Evolutionary conservation across 371 early-diverging fungal genomes (phyloP).

Genomic region (Chytridium lagenaria): DNA sequence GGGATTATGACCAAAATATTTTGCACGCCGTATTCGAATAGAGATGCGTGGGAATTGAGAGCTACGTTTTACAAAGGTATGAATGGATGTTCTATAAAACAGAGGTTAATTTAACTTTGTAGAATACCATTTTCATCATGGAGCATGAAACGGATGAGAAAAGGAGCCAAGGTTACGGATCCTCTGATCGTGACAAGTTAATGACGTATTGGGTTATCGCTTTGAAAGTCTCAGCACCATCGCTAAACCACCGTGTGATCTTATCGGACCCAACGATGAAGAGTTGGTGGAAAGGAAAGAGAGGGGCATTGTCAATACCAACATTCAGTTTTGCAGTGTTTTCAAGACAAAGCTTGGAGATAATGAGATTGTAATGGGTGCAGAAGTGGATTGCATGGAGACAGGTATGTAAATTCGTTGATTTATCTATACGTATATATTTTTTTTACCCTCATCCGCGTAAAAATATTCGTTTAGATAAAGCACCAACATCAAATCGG

Average conservation of each 20-base stretch:
- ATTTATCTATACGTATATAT: too few relatives aligned
- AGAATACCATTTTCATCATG: slow-evolving; percentile 77
- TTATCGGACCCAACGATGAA: slow-evolving; percentile 7
- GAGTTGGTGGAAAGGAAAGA: slow-evolving; percentile 47
- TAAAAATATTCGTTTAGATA: slow-evolving; percentile 36
- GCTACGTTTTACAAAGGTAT: slow-evolving; percentile 72
- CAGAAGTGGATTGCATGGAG: slow-evolving; percentile 87
- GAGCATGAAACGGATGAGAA: slow-evolving; percentile 70
- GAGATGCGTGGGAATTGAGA: slow-evolving; percentile 78
- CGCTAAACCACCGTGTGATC: slow-evolving; percentile 35
- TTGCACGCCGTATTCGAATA: slow-evolving; percentile 71
- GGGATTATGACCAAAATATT: slow-evolving; percentile 89
- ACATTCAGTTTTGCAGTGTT: slow-evolving; percentile 87
- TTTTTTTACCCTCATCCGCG: too few relatives aligned
- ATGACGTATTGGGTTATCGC: slow-evolving; percentile 66
- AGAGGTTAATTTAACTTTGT: not conserved
- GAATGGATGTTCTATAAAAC: not conserved
- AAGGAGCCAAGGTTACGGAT: slow-evolving; percentile 44
- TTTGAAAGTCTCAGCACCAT: slow-evolving; percentile 51
- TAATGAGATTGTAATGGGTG: slow-evolving; percentile 80
- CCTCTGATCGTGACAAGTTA: slow-evolving; percentile 63
- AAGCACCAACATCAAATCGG: slow-evolving; percentile 33
- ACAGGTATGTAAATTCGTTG: slow-evolving; percentile 7
- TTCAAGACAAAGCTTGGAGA: slow-evolving; percentile 75
- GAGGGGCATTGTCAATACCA: slow-evolving; percentile 72